Evolutionary conservation across 306 rosid species (phyloP), one percentile per base, ranked within the genome.

Genomic region (Prunus davidiana): DNA sequence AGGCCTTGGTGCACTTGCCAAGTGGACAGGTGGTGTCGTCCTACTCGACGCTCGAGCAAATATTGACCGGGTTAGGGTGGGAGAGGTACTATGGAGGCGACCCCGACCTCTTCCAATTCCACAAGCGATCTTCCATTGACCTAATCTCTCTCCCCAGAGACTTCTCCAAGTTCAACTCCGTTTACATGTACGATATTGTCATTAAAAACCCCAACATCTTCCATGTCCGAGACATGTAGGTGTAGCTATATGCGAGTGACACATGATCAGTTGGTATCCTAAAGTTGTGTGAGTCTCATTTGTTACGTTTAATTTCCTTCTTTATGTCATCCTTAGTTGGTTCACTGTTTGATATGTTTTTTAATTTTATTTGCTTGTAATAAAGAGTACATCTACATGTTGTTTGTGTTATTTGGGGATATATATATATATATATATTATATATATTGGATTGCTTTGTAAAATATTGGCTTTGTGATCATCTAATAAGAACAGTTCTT

Each of bases 81-180:
- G 98, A 96, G 80, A 92, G 99, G 89, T 96, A 96, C 72, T 88
- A 92, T 49, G 93, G 85, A 1, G 96, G 98, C 1, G 99, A 89
- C 77, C 88, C 96, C 1, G 97, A 92, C 16, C 78, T 91, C 9
- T 85, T 82, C 80, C 99, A 96, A 65, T 96, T 92, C 85, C 99
- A 96, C 78, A 92, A 92, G 80, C 83, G 75, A n/a, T 84, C 93
- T 8, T 89, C 98, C 62, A 92, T 91, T 72, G 99, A 96, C 84
- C 83, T 96, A 14, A 96, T 96, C 18, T 92, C 98, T 49, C 98
- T 96, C 9, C 99, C 99, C 0, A 77, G 66, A 34, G 97, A 96
- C 16, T 96, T 89, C 82, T 80, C 86, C 75, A 89, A 81, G 85
- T 96, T 96, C 90, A 87, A 79, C 89, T 89, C 99, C 55, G 63